Evolutionary conservation across 2,329 filamentous ascomycete species (phyloP), one percentile per base, ranked within the genome.

Genomic region (Calonectria ilicicola): DNA sequence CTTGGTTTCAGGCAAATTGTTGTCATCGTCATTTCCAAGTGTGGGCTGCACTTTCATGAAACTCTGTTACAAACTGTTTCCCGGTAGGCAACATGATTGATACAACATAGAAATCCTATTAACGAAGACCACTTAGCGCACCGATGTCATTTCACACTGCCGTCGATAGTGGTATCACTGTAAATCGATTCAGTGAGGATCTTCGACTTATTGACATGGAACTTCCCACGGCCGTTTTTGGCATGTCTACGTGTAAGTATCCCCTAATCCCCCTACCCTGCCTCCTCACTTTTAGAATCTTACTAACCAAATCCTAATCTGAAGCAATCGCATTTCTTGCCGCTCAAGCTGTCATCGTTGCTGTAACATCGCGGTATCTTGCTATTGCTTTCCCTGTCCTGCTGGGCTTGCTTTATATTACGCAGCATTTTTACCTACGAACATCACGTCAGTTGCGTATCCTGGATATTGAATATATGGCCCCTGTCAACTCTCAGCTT

Each of bases 401-500:
- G 7, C 23, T 81, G n/a, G 64, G 77, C 5, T 66, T 74, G 3
- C 74, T 84, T 40, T 84, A 80, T 47, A 49, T 79, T 9, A 70
- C 46, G 14, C 66, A 69, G 32, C 66, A 63, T 42, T 66, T 66
- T 15, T 70, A 70, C 9, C 80, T 85, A 1, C 77, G 80, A 17
- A 86, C 84, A 2, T 85, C 83, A 0, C 78, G 83, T 5, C 83
- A 85, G 72, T 72, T 85, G 3, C 81, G 84, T 14, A 73, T 83
- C 2, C 75, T 85, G 23, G 83, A 85, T 21, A 76, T 85, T 10
- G 82, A 85, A 65, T 74, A 79, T 26, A 85, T 83, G 69, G 78
- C 80, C 9, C 83, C 84, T 0, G 74, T 85, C 10, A 83, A 83
- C 62, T 80, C 81, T 1, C 80, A 83, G 23, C 81, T 85, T 17